Percentiles rank a stretch among this genome's conserved stretches.
Conservation (phyloP, 305 asterid species). For the Solanum hybrid region DNA sequence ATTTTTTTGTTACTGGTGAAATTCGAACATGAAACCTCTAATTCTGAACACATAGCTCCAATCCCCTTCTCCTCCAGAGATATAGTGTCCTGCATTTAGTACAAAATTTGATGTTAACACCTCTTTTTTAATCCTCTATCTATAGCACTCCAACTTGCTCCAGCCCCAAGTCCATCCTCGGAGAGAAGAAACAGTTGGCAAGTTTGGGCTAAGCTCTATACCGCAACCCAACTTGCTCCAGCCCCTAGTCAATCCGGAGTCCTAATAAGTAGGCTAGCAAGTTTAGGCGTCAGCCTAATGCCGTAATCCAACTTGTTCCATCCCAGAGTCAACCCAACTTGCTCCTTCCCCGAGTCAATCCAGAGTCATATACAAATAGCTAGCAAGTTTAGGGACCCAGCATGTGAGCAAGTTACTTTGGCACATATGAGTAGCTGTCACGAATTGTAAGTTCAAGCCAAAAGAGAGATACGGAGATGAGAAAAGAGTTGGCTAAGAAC, state of each 20-base stretch:
- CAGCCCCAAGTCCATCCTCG: not conserved
- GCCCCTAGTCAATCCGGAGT: not conserved
- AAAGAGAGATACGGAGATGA: not conserved
- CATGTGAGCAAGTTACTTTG: not conserved
- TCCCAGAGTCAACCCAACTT: no score
- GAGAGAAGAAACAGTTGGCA: not conserved
- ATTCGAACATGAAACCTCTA: no score
- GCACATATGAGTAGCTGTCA: not conserved
- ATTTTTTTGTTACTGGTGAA: no score
- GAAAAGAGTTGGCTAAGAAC: not conserved
- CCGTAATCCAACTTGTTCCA: no score
- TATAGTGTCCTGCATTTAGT: conserved; percentile 24
- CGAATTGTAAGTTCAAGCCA: not conserved
- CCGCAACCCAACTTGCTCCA: not conserved
- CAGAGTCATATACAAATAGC: not conserved
- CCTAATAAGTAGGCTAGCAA: not conserved
- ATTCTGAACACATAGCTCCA: no score
- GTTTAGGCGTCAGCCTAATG: no score
- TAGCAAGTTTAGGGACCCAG: not conserved
- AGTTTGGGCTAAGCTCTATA: not conserved
- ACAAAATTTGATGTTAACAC: not conserved
- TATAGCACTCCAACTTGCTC: not conserved
- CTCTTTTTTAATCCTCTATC: not conserved
- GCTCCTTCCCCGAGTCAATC: no score
- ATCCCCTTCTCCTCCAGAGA: conserved; percentile 47